Conservation (phyloP, 257 asterid genomes). For the Solanum chaucha region DNA sequence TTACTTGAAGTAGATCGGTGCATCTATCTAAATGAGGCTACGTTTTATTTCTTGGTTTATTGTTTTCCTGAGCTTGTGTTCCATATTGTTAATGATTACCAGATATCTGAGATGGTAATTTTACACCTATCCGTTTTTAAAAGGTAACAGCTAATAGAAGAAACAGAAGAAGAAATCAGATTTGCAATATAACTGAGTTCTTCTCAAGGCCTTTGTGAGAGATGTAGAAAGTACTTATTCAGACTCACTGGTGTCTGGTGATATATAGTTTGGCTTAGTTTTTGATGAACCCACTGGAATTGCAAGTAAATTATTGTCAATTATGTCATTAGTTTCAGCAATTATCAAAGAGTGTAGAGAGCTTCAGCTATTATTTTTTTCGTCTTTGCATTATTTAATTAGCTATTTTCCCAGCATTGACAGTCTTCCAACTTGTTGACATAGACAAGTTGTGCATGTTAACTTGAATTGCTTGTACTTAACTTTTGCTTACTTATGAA, state of each 20-base stretch:
- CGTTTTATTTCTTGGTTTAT: background rate
- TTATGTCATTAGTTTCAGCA: background rate
- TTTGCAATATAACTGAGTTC: background rate
- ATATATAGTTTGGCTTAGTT: background rate
- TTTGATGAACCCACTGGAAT: background rate
- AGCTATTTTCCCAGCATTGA: background rate
- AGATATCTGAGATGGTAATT: background rate
- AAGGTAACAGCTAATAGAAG: background rate
- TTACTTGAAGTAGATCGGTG: background rate
- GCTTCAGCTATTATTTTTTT: background rate
- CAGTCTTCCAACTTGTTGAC: background rate
- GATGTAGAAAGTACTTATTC: background rate
- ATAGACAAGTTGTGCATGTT: background rate
- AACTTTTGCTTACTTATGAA: background rate
- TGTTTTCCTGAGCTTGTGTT: background rate
- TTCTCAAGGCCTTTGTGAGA: background rate
- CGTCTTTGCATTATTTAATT: background rate
- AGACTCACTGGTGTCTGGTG: background rate
- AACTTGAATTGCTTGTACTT: background rate
- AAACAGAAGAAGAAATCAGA: background rate
- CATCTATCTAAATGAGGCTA: background rate
- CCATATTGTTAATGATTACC: background rate
- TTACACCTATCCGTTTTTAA: background rate
- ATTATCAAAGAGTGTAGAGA: background rate
- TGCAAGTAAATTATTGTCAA: background rate